Percentiles rank a stretch among this genome's conserved stretches.
Evolutionary conservation across 1,284 basidiomycete genomes (phyloP).

Genomic region (Ustilago sp.): DNA sequence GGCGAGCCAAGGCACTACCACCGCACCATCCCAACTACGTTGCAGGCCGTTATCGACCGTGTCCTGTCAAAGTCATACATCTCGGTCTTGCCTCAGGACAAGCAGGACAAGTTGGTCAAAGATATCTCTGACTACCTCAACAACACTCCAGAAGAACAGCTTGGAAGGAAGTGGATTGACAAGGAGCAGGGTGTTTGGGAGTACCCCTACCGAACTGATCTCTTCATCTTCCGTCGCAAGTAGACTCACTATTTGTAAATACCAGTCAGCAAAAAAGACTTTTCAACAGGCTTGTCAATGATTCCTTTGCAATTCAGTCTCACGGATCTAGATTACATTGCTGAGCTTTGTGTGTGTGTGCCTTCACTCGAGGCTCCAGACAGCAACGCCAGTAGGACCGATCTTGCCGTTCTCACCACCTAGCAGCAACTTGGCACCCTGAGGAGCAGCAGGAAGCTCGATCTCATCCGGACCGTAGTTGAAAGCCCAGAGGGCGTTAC

Average conservation of each 20-base stretch:
- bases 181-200: slow-evolving; percentile 58
- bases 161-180: slow-evolving; percentile 63
- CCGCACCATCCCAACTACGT: slow-evolving; percentile 56
- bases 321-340: not conserved
- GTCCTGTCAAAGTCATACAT: slow-evolving; percentile 63
- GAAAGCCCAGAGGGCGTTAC: slow-evolving; percentile 52
- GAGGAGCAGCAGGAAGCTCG: slow-evolving; percentile 36
- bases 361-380: slow-evolving; percentile 38
- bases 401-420: slow-evolving; percentile 38
- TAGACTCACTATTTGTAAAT: slow-evolving; percentile 11
- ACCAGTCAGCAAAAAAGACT: not conserved
- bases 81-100: slow-evolving; percentile 47
- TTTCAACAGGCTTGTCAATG: not conserved
- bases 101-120: slow-evolving; percentile 37
- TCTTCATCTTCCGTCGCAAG: slow-evolving; percentile 49
- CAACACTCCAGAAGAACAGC: slow-evolving; percentile 34
- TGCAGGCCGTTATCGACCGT: slow-evolving; percentile 52
- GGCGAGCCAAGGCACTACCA: slow-evolving; percentile 42
- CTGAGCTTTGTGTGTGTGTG: not conserved
- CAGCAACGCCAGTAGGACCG: slow-evolving; percentile 28
- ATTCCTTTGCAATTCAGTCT: not conserved
- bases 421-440: slow-evolving; percentile 31
- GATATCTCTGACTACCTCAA: slow-evolving; percentile 37
- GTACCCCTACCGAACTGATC: slow-evolving; percentile 55
- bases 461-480: slow-evolving; percentile 47